A percentile compares a stretch with the other conserved stretches of the same genome.
Conservation (phyloP, 176 grass and related monocot species). For the Echinochloa phyllopogon region DNA sequence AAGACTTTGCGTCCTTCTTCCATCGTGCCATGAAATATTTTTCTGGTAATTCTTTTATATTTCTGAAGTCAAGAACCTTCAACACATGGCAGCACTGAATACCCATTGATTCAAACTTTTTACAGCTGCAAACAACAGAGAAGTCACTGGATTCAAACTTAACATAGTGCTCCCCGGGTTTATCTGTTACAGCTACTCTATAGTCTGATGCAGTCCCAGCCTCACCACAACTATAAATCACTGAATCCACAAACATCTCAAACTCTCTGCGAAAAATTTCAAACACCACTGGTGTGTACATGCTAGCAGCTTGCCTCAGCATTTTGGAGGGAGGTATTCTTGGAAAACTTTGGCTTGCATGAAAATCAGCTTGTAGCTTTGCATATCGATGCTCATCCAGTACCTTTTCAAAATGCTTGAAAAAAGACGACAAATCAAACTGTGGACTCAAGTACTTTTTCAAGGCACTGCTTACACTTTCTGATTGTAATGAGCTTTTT, state of each 20-base stretch:
- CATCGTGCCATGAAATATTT: conserved; percentile 83
- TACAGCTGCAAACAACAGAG: conserved; percentile 81
- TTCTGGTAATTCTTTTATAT: conserved; percentile 84
- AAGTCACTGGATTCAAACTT: conserved; percentile 72
- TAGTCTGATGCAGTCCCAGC: conserved; percentile 53
- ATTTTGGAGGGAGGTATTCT: conserved; percentile 92
- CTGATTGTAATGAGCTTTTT: conserved; percentile 69
- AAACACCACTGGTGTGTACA: conserved; percentile 86
- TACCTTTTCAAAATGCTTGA: conserved; percentile 81
- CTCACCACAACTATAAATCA: conserved; percentile 81
- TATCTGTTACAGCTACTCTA: conserved; percentile 83
- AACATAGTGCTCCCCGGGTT: conserved; percentile 71
- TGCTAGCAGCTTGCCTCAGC: conserved; percentile 77
- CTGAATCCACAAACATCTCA: conserved; percentile 94
- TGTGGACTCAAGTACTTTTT: conserved; percentile 80
- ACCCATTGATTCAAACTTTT: conserved; percentile 84
- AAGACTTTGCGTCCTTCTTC: conserved; percentile 75
- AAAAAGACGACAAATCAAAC: conserved; percentile 72
- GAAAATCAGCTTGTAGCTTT: conserved; percentile 93
- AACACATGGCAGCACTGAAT: conserved; percentile 88
- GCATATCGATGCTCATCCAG: conserved; percentile 81
- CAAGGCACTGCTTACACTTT: conserved; percentile 61
- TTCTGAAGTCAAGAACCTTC: conserved; percentile 96
- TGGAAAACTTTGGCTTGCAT: conserved; percentile 90
- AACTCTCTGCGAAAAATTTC: conserved; percentile 84